These are phyloP conservation scores for Schizochytrium sp. DNA, from an alignment of 108 stramenopile genomes.

Conservation along the genomic window DNA sequence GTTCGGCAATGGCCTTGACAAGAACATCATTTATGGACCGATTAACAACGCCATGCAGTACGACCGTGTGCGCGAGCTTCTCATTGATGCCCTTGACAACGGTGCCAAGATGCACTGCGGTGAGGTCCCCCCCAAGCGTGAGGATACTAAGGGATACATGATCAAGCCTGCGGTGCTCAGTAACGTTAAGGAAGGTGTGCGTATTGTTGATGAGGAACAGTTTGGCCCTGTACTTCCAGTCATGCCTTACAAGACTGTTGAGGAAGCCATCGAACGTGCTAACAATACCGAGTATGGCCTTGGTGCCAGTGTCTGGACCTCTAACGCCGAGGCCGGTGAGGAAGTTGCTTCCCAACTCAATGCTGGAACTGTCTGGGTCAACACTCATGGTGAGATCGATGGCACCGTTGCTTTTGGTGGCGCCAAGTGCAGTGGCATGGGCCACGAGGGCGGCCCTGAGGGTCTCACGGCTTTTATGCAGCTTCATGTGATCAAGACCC, in stretches of 20 bases:
- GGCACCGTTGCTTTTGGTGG: constrained; percentile 53
- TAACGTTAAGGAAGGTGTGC: constrained; percentile 43
- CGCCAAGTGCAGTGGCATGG: constrained; percentile 58
- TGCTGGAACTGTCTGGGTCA: constrained; percentile 49
- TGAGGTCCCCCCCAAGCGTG: not conserved
- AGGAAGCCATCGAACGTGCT: constrained; percentile 64
- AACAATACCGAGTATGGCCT: constrained; percentile 84
- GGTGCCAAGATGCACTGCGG: constrained; percentile 31
- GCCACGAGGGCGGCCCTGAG: constrained; percentile 55
- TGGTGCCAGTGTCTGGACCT: constrained; percentile 87
- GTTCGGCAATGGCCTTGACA: constrained; percentile 37
- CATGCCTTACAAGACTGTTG: constrained; percentile 63
- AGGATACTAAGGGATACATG: not conserved
- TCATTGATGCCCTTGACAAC: constrained; percentile 44
- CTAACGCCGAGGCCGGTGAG: constrained; percentile 27
- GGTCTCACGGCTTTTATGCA: constrained; percentile 48
- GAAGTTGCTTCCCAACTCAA: constrained; percentile 26
- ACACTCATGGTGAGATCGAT: constrained; percentile 39
- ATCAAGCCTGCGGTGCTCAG: constrained; percentile 34
- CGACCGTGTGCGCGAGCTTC: constrained; percentile 22
- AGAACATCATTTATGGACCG: not conserved
- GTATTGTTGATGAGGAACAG: constrained; percentile 60
- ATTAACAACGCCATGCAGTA: constrained; percentile 26
- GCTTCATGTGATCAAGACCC: constrained; percentile 41
- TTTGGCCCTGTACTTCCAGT: constrained; percentile 48